A percentile compares a stretch with the other conserved stretches of the same genome.
Conservation (phyloP, 2,329 filamentous ascomycete species). For the Colletotrichum lupini region DNA sequence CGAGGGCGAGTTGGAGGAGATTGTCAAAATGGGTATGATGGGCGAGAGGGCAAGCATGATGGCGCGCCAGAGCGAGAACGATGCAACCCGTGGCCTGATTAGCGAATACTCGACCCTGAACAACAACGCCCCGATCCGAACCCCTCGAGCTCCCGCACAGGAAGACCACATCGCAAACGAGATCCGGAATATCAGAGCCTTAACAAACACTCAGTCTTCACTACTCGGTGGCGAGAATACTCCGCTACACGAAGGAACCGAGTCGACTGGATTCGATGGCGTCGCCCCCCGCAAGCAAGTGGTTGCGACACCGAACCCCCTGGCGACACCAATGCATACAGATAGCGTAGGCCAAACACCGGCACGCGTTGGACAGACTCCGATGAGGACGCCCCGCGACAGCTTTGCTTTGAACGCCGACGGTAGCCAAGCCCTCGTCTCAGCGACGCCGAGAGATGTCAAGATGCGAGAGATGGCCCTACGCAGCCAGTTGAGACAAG, state of each 20-base stretch:
- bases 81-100: slow-evolving; percentile 85
- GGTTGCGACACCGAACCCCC: slow-evolving; percentile 91
- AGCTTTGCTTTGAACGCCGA: slow-evolving; percentile 84
- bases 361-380: slow-evolving; percentile 79
- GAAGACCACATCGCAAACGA: slow-evolving; percentile 98
- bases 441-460: slow-evolving; percentile 81
- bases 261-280: slow-evolving; percentile 89
- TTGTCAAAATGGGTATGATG: slow-evolving; percentile 98
- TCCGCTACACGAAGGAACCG: slow-evolving; percentile 82
- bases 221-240: slow-evolving; percentile 95
- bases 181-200: slow-evolving; percentile 89
- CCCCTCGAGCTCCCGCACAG: slow-evolving; percentile 88
- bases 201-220: slow-evolving; percentile 94
- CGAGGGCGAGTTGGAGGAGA: slow-evolving; percentile 93
- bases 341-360: slow-evolving; percentile 77
- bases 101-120: slow-evolving; percentile 88
- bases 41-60: slow-evolving; percentile 85
- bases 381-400: slow-evolving; percentile 89
- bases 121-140: slow-evolving; percentile 87
- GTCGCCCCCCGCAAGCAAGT: slow-evolving; percentile 83
- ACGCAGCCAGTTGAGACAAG: slow-evolving; percentile 75
- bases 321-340: slow-evolving; percentile 84
- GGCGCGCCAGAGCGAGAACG: slow-evolving; percentile 83
- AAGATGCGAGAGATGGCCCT: slow-evolving; percentile 76
- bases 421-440: slow-evolving; percentile 74